A percentile compares a stretch with the other conserved stretches of the same genome.
Evolutionary conservation across 2,329 filamentous ascomycete genomes (phyloP).

Genomic region (Apiospora aurea): DNA sequence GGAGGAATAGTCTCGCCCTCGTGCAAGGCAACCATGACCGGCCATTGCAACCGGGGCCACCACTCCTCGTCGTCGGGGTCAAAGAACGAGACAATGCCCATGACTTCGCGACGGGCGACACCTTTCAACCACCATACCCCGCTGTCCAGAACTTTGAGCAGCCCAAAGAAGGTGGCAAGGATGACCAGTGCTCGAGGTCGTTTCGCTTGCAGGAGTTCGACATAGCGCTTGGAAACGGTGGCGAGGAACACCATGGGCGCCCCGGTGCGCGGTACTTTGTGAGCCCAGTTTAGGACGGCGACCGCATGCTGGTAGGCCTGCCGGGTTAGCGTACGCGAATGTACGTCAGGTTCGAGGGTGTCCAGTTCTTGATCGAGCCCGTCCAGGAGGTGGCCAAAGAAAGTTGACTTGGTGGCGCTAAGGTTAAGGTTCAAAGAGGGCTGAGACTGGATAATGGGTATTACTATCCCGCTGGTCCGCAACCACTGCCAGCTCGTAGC

Average conservation of each 20-base stretch:
- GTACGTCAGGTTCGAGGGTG: slow-evolving; percentile 35
- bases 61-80: slow-evolving; percentile 62
- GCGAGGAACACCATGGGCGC: slow-evolving; percentile 69
- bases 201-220: slow-evolving; percentile 64
- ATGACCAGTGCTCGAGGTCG: slow-evolving; percentile 69
- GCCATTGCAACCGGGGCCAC: slow-evolving; percentile 69
- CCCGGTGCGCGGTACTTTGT: slow-evolving; percentile 64
- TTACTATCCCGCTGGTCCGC: slow-evolving; percentile 62
- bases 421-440: slow-evolving; percentile 68
- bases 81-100: slow-evolving; percentile 67
- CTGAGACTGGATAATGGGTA: slow-evolving; percentile 69
- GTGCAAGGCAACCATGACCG: slow-evolving; percentile 64
- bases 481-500: slow-evolving; percentile 71
- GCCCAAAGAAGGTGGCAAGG: slow-evolving; percentile 71
- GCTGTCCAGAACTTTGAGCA: slow-evolving; percentile 66
- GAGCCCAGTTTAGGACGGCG: slow-evolving; percentile 72
- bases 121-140: slow-evolving; percentile 73
- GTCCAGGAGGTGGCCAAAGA: slow-evolving; percentile 67
- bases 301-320: slow-evolving; percentile 70
- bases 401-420: slow-evolving; percentile 58
- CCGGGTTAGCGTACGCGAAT: slow-evolving; percentile 44
- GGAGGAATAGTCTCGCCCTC: slow-evolving; percentile 60
- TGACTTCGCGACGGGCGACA: slow-evolving; percentile 70
- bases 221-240: slow-evolving; percentile 66
- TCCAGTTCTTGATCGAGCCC: slow-evolving; percentile 64